Evolutionary conservation across 495 filamentous ascomycete genomes (phyloP), one percentile per base, ranked within the genome.

Genomic region (Beverwykella pulmonaria): DNA sequence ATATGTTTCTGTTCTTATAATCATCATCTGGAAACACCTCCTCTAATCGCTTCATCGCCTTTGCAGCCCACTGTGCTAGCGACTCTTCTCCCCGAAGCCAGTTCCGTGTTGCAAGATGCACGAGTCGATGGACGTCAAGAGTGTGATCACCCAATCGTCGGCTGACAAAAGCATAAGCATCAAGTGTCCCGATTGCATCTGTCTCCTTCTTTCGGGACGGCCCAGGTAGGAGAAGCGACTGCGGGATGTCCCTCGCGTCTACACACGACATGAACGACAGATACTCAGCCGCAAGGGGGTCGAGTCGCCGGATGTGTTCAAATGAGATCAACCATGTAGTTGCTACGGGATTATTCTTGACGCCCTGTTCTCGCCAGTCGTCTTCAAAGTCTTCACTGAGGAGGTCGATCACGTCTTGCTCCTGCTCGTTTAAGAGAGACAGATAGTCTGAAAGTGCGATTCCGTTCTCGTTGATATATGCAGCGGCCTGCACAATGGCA

Each of bases 251-350:
- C 70, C 79, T 76, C 3, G 73, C 74, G 52, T 80, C 74, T 1
- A 85, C 53, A n/a, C 77, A 78, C 5, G 80, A 67, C 70, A 85
- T 80, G 58, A 82, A 75, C 0, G 64, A 71, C 0, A 85, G 62
- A 50, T 76, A 75, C 0, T 80, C 63, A 0, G 75, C 68, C 0
- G 82, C 81, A 0, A 74, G 8, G 0, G 44, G 46, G 36, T 79
- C 52, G 1, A 56, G 39, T 6, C 72, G 41, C 25, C 61, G 75
- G 15, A 86, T 81, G 63, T 85, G 80, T 0, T 73, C 56, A 53
- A 86, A 83, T 0, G 83, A 84, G 0, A 83, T 79, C 1, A 81
- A 72, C 83, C 82, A 87, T 0, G 84, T 88, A 0, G 75, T 77
- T 1, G 80, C 82, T 1, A 86, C 75, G 4, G 84, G n/a, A n/a